Evolutionary conservation across 139 green algal species (phyloP).

Genomic region (Auxenochlorella protothecoides): DNA sequence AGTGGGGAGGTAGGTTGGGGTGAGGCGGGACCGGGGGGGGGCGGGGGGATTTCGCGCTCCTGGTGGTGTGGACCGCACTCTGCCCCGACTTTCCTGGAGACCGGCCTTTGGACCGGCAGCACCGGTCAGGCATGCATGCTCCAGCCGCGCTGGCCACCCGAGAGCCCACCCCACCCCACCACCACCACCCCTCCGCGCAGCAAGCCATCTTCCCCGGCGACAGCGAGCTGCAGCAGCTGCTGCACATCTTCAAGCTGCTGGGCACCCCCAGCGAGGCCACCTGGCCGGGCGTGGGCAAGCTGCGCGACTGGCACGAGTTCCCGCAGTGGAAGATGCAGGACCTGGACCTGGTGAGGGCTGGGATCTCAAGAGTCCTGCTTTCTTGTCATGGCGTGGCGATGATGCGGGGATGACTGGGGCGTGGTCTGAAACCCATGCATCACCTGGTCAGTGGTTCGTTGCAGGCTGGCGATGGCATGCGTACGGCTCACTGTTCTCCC

Average conservation of each 20-base stretch:
- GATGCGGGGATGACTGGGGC: too few relatives aligned
- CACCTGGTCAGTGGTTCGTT: too few relatives aligned
- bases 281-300: slow-evolving; percentile 65
- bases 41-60: neutral
- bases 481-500: too few relatives aligned
- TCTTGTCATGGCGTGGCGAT: too few relatives aligned
- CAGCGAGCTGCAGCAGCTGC: slow-evolving; percentile 78
- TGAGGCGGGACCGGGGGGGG: neutral
- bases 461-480: too few relatives aligned
- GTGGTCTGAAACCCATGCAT: too few relatives aligned
- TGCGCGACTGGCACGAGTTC: slow-evolving; percentile 85
- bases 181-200: slow-evolving; percentile 19
- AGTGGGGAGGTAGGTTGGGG: too few relatives aligned
- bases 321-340: slow-evolving; percentile 16
- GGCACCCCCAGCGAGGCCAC: slow-evolving; percentile 66
- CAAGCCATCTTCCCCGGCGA: slow-evolving; percentile 77
- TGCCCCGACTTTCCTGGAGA: too few relatives aligned
- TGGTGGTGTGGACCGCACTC: too few relatives aligned
- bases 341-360: too few relatives aligned
- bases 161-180: neutral
- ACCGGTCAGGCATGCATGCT: slow-evolving; percentile 8
- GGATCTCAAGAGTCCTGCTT: too few relatives aligned
- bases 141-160: slow-evolving; percentile 20
- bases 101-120: too few relatives aligned
- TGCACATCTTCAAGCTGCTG: slow-evolving; percentile 83